phyloP scores from a whole-genome alignment of 2,329 filamentous ascomycete species.

The Septoria petroselini region DNA sequence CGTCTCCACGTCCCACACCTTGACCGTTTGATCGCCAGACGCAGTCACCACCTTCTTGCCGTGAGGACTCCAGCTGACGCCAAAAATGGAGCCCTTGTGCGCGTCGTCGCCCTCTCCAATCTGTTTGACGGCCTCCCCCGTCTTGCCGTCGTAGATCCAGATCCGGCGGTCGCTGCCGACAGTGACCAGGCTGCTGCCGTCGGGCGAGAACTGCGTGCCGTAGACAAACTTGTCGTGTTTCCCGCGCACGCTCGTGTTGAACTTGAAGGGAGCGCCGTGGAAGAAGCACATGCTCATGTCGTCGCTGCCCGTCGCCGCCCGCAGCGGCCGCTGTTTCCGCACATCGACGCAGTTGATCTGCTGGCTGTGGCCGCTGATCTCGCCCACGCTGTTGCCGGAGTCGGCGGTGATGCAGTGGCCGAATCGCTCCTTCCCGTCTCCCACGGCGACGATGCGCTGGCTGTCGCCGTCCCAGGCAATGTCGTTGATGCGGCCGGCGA shows the following conservation, averaged over 20 bases:
- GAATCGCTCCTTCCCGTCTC: slow-evolving; percentile 88
- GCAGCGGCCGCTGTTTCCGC: slow-evolving; percentile 81
- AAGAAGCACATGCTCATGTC: slow-evolving; percentile 89
- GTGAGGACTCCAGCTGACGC: slow-evolving; percentile 84
- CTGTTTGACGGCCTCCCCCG: slow-evolving; percentile 73
- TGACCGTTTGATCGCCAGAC: slow-evolving; percentile 90
- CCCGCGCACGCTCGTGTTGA: slow-evolving; percentile 74
- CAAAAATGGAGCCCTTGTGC: slow-evolving; percentile 90
- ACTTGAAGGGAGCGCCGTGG: slow-evolving; percentile 93
- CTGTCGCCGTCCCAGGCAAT: slow-evolving; percentile 97
- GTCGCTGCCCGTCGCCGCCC: slow-evolving; percentile 87
- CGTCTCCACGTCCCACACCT: slow-evolving; percentile 84
- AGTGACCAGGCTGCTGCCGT: slow-evolving; percentile 76
- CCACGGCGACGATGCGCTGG: slow-evolving; percentile 92
- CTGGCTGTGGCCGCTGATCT: slow-evolving; percentile 87
- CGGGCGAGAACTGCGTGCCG: slow-evolving; percentile 83
- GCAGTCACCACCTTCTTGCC: slow-evolving; percentile 84
- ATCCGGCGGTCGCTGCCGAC: slow-evolving; percentile 92
- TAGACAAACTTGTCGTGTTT: slow-evolving; percentile 88
- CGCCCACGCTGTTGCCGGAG: slow-evolving; percentile 92
- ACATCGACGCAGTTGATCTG: slow-evolving; percentile 89
- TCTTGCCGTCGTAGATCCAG: slow-evolving; percentile 95
- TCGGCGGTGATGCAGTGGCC: slow-evolving; percentile 93
- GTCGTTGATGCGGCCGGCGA: slow-evolving; percentile 92
- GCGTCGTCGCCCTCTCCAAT: slow-evolving; percentile 68